These are phyloP conservation scores for Collybiopsis confluens DNA, from an alignment of 768 basidiomycete genomes.

Conservation along the genomic window DNA sequence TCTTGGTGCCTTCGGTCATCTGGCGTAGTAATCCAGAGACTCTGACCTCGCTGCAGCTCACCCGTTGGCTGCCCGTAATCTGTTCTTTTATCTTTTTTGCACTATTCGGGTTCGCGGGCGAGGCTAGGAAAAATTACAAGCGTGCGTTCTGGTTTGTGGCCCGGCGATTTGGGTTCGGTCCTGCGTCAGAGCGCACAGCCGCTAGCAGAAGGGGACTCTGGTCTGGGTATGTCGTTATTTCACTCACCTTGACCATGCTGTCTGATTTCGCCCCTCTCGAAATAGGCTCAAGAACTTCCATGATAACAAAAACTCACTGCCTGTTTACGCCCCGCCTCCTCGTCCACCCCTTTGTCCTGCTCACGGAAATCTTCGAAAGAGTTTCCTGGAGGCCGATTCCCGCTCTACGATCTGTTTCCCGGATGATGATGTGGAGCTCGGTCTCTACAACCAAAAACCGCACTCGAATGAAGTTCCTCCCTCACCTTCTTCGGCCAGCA, in stretches of 20 bases:
- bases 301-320: background rate
- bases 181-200: background rate
- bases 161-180: background rate
- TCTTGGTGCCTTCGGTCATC: conserved; percentile 14
- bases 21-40: conserved; percentile 28
- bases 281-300: background rate
- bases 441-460: background rate
- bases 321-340: background rate
- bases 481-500: background rate
- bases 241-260: background rate
- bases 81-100: conserved; percentile 35
- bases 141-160: background rate
- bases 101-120: conserved; percentile 42
- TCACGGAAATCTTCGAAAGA: background rate
- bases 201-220: background rate
- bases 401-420: background rate
- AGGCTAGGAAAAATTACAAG: conserved; percentile 18
- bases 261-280: background rate
- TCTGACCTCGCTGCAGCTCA: conserved; percentile 23
- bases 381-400: background rate
- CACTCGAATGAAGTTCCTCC: background rate
- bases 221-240: background rate
- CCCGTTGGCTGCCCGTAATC: conserved; percentile 36
- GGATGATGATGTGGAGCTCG: background rate
- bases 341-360: background rate